These are phyloP conservation scores for Boletus rufocinnamomeus DNA, from an alignment of 768 basidiomycete species.

Conservation along the genomic window DNA sequence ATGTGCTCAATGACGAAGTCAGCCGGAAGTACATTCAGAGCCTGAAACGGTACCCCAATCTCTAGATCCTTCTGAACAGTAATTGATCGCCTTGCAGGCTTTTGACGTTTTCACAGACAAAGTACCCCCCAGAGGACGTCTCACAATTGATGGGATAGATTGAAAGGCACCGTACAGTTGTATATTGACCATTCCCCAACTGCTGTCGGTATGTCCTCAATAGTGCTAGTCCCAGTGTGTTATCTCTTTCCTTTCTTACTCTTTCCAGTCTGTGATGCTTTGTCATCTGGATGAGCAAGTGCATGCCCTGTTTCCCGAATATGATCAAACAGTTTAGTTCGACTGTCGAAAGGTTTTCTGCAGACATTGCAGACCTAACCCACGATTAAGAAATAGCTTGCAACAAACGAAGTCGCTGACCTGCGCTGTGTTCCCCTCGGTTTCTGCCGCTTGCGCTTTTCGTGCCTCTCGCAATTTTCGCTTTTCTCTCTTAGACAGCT, in stretches of 20 bases:
- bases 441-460: constrained; percentile 43
- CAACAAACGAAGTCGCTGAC: constrained; percentile 9
- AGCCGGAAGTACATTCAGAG: constrained; percentile 99
- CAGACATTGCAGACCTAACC: constrained; percentile 68
- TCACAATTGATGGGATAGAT: constrained; percentile 87
- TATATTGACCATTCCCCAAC: constrained; percentile 3
- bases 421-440: constrained; percentile 2
- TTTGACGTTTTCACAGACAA: constrained; percentile 93
- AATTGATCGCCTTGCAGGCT: constrained; percentile 51
- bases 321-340: constrained; percentile 75
- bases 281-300: constrained; percentile 41
- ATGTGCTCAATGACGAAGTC: constrained; percentile 98
- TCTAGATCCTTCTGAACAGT: not conserved
- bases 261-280: constrained; percentile 37
- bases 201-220: constrained; percentile 9
- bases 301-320: constrained; percentile 74
- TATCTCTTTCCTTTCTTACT: constrained; percentile 32
- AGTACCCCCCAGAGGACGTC: constrained; percentile 91
- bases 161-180: not conserved
- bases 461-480: constrained; percentile 75
- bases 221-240: constrained; percentile 9
- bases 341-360: constrained; percentile 58
- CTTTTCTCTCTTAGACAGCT: constrained; percentile 78
- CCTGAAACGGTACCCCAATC: constrained; percentile 74
- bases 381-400: constrained; percentile 12